Base-by-base conservation (phyloP, 805 yeast species). In the Vanderwaltozyma verrucispora region DNA sequence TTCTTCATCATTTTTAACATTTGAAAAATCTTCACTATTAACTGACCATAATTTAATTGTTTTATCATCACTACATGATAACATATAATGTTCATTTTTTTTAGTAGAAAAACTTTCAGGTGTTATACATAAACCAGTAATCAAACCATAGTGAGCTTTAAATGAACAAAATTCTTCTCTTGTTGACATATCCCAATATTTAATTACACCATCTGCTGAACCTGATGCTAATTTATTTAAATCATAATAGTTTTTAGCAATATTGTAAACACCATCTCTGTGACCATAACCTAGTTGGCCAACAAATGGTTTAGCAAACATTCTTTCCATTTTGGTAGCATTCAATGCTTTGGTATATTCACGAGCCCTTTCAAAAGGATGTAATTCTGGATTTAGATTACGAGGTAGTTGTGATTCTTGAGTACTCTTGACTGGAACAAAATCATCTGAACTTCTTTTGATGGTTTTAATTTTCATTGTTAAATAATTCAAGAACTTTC, bases 251-350 rank as follows among this genome's bases (percentile, higher is more conserved):
- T 88, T 82, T 59, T 80, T 82, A 5, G 96, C 94, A 33, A 92
- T 72, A 14, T 79, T 67, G 60, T 92, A 89, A 12, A 92, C 86
- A 41, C 96, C 97, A 56, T 92, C 98, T 40, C 89, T 67, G 55
- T 94, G 98, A 8, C 98, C 98, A 43, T 75, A 72, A 3, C 99
- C 99, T 27, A 92, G 63, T 56, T 92, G 97, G 1, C 95, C 96
- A 16, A 94, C 70, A 60, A 92, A 92, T 2, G 99, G 99, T 54
- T 88, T 88, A 0, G 99, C 97, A 71, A 92, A 92, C 83, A 92
- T 80, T 48, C 96, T 72, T 56, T 89, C 97, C 64, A 92, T 60
- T 57, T 92, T 92, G 13, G 97, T 88, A 20, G 98, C 97, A 39
- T 85, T 89, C 37, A 92, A 63, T 0, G 97, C 97, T 47, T 88